Evolutionary conservation across 257 asterid species (phyloP), one percentile per base, ranked within the genome.

Genomic region (Ocimum tenuiflorum): DNA sequence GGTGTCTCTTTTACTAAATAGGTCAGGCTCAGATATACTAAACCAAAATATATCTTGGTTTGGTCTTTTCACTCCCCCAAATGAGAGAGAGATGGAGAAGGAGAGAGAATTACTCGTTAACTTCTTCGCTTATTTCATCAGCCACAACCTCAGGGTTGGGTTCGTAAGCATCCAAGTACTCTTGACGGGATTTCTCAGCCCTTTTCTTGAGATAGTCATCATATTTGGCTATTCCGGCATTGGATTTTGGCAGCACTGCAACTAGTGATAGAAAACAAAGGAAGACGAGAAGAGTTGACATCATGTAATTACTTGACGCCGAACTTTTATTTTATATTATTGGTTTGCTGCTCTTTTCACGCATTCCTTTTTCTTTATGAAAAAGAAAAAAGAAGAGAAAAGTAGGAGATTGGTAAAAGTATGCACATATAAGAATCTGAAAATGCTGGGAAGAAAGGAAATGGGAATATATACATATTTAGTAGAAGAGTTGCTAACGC

Each of bases 71-170:
- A n/a, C n/a, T n/a, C n/a, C n/a, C n/a, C n/a, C n/a, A 20, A 0
- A 18, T 5, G 9, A 3, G 3, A 14, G 29, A 12, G 39, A 20
- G 53, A 57, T 35, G 5, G 41, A 27, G 12, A 3, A 8, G 38
- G 38, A 8, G 38, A 3, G 10, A 7, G 7, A 70, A 85, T 76
- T 67, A 89, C 97, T 80, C 88, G 52, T 74, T 84, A 54, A 87
- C 88, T 83, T 87, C 87, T 49, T 71, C 33, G 22, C 68, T 82
- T 67, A 89, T 81, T 20, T 61, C 74, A 14, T 75, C 70, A 3
- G 91, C 76, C 45, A 82, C 58, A 0, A 69, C 69, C 64, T 80
- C 89, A 10, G 95, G 97, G 33, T 89, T 59, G 27, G 86, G 86
- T 66, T 79, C 60, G 24, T 74, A 85, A 18, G 94, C 86, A 39